Evolutionary conservation across 2,329 filamentous ascomycete species (phyloP).

Genomic region (Monosporascus sp.): DNA sequence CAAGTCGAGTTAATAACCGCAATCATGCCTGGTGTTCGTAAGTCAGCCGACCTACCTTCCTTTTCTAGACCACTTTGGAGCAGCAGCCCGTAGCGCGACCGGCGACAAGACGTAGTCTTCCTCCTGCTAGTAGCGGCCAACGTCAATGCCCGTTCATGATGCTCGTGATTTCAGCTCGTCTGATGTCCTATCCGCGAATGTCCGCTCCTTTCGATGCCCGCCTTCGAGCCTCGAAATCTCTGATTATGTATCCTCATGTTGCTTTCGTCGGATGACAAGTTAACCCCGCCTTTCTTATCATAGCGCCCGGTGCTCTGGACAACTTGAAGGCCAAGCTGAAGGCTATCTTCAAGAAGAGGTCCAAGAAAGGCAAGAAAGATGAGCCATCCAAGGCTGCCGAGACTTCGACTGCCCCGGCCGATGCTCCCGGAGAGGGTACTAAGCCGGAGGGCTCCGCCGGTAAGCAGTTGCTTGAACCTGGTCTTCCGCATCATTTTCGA

Average conservation of each 20-base stretch:
- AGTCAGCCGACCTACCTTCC: constrained; percentile 24
- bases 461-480: constrained; percentile 16
- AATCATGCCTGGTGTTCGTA: constrained; percentile 50
- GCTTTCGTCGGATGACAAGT: constrained; percentile 4
- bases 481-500: not conserved
- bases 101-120: not conserved
- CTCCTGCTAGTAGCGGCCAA: not conserved
- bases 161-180: too few relatives aligned
- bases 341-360: constrained; percentile 46
- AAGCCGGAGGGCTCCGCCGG: not conserved
- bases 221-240: not conserved
- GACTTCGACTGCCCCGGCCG: constrained; percentile 25
- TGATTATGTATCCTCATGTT: not conserved
- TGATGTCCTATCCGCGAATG: not conserved
- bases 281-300: constrained; percentile 8
- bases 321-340: constrained; percentile 53
- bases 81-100: too few relatives aligned
- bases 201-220: not conserved
- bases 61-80: not conserved
- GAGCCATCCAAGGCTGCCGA: constrained; percentile 19
- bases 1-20: constrained; percentile 12
- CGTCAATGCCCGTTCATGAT: not conserved
- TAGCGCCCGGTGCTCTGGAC: constrained; percentile 46
- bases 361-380: constrained; percentile 22
- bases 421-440: not conserved